Percentiles rank a stretch among this genome's conserved stretches.
These are phyloP conservation scores for Pseudomicrostroma phylloplanum DNA, from an alignment of 1,284 basidiomycete genomes.

Conservation along the genomic window DNA sequence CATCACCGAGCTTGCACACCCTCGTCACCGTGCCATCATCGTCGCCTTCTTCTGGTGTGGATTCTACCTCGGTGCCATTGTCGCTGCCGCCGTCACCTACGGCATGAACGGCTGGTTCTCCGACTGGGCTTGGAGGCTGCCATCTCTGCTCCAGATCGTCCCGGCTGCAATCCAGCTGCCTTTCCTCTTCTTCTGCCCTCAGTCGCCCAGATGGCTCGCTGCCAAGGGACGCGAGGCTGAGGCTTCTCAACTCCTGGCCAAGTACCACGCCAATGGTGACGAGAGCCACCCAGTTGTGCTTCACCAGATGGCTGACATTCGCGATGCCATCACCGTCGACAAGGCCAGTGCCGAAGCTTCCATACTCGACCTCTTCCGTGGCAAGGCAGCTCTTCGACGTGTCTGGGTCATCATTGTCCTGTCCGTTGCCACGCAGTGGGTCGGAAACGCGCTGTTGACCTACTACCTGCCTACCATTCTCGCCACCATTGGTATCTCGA, in stretches of 20 bases:
- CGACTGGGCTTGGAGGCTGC: constrained; percentile 1
- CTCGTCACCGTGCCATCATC: constrained; percentile 10
- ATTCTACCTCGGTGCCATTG: not conserved
- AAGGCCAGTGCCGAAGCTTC: not conserved
- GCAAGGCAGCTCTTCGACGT: not conserved
- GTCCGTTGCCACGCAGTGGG: constrained; percentile 2
- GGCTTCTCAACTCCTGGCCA: not conserved
- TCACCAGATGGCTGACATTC: not conserved
- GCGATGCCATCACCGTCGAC: not conserved
- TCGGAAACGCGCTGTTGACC: not conserved
- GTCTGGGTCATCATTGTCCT: constrained; percentile 1
- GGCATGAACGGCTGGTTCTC: not conserved
- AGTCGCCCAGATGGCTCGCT: constrained; percentile 3
- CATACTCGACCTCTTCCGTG: constrained; percentile 1
- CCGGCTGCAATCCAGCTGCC: not conserved
- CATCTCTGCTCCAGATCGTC: not conserved
- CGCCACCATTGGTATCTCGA: not conserved
- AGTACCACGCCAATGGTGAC: not conserved
- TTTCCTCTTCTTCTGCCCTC: not conserved
- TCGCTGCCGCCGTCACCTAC: not conserved
- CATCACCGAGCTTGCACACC: constrained; percentile 15
- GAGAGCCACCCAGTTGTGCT: not conserved
- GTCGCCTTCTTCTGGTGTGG: constrained; percentile 2
- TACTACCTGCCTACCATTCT: constrained; percentile 9
- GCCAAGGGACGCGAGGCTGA: not conserved